Evolutionary conservation across 106 monocot genomes (phyloP).

Genomic region (Hemerocallis citrina): DNA sequence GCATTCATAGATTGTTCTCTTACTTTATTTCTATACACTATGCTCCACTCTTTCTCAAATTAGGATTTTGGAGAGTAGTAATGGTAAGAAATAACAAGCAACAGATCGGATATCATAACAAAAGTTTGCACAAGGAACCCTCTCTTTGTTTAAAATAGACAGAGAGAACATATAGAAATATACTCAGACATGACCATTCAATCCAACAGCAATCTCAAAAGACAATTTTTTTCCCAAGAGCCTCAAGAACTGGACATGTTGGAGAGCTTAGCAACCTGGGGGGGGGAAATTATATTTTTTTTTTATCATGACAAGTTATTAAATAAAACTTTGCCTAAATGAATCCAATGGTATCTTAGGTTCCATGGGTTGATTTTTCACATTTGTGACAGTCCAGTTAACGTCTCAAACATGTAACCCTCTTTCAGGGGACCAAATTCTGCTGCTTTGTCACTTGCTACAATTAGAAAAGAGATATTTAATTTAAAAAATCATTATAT

Average conservation of each 20-base stretch:
- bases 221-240: constrained; percentile 79
- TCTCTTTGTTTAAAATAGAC: no score
- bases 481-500: neutral
- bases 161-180: no score
- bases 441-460: constrained; percentile 82
- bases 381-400: constrained; percentile 76
- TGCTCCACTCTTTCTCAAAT: no score
- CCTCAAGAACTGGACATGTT: constrained; percentile 78
- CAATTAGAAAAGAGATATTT: neutral
- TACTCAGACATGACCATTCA: constrained; percentile 99
- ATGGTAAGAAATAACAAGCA: no score
- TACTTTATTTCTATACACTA: no score
- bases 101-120: no score
- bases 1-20: no score
- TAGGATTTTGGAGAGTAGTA: no score
- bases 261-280: constrained; percentile 77
- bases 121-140: no score
- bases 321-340: no score
- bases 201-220: constrained; percentile 82
- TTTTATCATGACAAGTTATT: no score
- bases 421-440: constrained; percentile 80
- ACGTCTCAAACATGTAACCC: constrained; percentile 94
- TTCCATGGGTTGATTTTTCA: constrained; percentile 38
- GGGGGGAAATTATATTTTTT: no score
- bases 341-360: neutral